These are phyloP conservation scores for Talaromyces sp. DNA, from an alignment of 2,329 filamentous ascomycete genomes.

Conservation along the genomic window DNA sequence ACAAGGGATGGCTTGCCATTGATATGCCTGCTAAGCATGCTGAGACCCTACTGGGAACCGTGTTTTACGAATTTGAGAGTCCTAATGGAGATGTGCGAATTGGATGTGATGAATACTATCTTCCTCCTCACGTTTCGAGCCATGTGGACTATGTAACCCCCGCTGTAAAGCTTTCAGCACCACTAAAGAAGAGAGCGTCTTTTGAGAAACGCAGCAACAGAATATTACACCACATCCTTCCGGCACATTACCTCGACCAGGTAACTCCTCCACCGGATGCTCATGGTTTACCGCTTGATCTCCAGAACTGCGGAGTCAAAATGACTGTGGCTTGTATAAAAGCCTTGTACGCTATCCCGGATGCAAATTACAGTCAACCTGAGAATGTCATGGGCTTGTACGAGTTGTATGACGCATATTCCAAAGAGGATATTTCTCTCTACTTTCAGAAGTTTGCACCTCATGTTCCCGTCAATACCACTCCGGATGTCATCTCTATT, in stretches of 20 bases:
- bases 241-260: no score
- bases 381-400: conserved; percentile 8
- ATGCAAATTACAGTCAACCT: neutral
- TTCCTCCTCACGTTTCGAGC: neutral
- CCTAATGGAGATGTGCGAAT: neutral
- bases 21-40: no score
- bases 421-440: neutral
- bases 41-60: no score
- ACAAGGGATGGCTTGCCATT: no score
- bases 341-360: conserved; percentile 5
- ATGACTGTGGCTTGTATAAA: no score
- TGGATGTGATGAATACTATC: conserved; percentile 8
- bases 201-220: neutral
- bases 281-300: no score
- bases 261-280: no score
- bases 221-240: no score
- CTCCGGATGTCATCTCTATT: neutral
- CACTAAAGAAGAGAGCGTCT: no score
- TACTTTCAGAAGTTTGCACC: neutral
- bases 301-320: no score
- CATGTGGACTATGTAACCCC: conserved; percentile 11
- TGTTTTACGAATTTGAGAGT: no score
- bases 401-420: neutral
- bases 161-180: no score
- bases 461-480: neutral